Conservation (phyloP, 495 filamentous ascomycete species). For the Aspergillus panamensis region DNA sequence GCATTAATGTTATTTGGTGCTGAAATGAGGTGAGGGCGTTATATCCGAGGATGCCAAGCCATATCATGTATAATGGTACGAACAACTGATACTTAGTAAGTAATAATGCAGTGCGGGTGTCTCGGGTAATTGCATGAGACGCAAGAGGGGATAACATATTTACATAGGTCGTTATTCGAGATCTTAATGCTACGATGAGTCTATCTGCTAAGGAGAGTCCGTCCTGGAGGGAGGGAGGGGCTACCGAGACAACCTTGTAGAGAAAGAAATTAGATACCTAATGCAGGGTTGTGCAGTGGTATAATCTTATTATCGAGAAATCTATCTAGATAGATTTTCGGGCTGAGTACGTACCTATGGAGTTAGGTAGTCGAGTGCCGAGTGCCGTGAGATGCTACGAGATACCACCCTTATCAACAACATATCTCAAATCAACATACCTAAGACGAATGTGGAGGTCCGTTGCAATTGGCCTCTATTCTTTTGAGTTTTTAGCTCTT, state of each 20-base stretch:
- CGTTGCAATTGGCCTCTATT: not conserved
- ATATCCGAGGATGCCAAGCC: too few relatives aligned
- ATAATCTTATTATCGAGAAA: not conserved
- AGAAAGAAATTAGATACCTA: not conserved
- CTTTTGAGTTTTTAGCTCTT: not conserved
- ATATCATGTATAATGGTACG: not conserved
- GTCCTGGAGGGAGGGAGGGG: not conserved
- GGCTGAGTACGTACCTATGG: too few relatives aligned
- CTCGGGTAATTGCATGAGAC: conserved; percentile 20
- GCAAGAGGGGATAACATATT: not conserved
- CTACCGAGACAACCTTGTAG: not conserved
- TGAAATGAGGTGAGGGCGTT: too few relatives aligned
- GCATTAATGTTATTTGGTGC: too few relatives aligned
- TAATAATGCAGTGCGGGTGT: conserved; percentile 1
- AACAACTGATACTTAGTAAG: not conserved
- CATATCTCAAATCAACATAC: too few relatives aligned
- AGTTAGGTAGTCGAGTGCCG: too few relatives aligned
- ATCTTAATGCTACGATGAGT: too few relatives aligned
- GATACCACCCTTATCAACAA: not conserved
- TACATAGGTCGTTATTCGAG: too few relatives aligned
- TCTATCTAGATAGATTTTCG: not conserved
- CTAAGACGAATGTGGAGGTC: not conserved
- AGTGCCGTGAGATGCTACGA: not conserved
- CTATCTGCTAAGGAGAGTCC: not conserved
- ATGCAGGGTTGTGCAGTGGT: conserved; percentile 16